phyloP scores from a whole-genome alignment of 78 protist genomes.

The Isochrysis galbana region DNA sequence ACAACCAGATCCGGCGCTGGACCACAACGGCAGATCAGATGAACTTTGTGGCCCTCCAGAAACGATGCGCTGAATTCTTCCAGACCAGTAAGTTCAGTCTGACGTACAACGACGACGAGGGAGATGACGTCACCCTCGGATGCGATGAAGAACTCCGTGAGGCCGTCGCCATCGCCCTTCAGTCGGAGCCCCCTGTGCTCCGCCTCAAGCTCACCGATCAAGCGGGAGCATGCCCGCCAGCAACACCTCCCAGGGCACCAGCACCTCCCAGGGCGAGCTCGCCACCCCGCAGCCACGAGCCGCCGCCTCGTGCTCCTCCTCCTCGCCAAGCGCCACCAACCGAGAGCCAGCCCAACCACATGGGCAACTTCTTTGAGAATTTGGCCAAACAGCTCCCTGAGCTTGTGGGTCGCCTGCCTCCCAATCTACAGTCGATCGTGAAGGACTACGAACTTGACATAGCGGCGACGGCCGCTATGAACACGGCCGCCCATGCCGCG shows the following conservation, averaged over 20 bases:
- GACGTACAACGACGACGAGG: neutral
- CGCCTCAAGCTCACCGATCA: neutral
- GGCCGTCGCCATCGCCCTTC: neutral
- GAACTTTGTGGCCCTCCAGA: neutral
- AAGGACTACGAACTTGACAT: neutral
- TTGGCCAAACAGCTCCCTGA: neutral
- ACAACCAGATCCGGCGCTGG: neutral
- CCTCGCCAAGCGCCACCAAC: neutral
- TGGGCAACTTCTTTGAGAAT: neutral
- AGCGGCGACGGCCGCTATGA: neutral
- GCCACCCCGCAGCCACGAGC: neutral
- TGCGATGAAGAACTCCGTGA: neutral
- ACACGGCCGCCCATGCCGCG: neutral
- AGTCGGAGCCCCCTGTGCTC: neutral
- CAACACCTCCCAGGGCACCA: neutral
- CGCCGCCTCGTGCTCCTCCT: neutral
- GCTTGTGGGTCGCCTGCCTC: neutral
- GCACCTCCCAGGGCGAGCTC: neutral
- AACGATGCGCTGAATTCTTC: neutral
- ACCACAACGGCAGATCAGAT: neutral
- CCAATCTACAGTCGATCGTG: neutral
- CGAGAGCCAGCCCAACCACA: neutral
- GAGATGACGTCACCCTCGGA: neutral
- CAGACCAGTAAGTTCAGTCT: neutral
- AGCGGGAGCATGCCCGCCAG: neutral